Base-by-base conservation (phyloP, 176 grass and related monocot genomes). In the Musa itinerans region DNA sequence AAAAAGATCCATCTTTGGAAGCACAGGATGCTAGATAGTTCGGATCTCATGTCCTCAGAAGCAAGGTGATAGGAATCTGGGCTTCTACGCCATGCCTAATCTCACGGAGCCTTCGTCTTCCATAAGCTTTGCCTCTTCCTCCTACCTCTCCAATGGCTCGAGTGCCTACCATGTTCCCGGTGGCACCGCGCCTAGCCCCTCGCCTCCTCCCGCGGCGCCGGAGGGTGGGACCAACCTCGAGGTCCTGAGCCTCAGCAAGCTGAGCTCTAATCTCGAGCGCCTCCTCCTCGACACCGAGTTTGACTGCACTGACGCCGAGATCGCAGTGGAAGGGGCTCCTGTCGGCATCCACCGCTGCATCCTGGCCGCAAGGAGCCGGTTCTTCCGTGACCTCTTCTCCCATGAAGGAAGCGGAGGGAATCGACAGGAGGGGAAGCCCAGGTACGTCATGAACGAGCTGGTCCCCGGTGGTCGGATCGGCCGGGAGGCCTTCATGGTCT, bases 321-420 rank as follows among this genome's bases (percentile, higher is more conserved):
- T 98, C 76, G 65, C 89, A n/a, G 51, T 98, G 68, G 84, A 92
- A 14, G 87, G 84, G 0, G 56, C 57, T 29, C 84, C 94, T 0
- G 81, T 98, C 7, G 82, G 86, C 76, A 15, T 98, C 84, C 94
- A 98, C 81, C 90, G 90, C 64, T 98, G 94, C 82, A 98, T 98
- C 54, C 85, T 98, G 50, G 86, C 84, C 10, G 84, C 88, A n/a
- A 85, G 94, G 74, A 93, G 94, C 73, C 8, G 71, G n/a, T 98
- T 97, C 86, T 97, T 97, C 88, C 51, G 83, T 62, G 71, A 82
- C 10, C 83, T 93, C 76, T 85, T 89, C 90, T 72, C 89, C 25
- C 23, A 13, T 11, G 63, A 65, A 27, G 63, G 10, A 26, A 25
- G 10, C 50, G n/a, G 53, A 52, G 14, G 69, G 65, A 0, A 68